Percentiles rank a stretch among this genome's conserved stretches.
Conservation (phyloP, 495 filamentous ascomycete species). For the Podospora fimiseda region DNA sequence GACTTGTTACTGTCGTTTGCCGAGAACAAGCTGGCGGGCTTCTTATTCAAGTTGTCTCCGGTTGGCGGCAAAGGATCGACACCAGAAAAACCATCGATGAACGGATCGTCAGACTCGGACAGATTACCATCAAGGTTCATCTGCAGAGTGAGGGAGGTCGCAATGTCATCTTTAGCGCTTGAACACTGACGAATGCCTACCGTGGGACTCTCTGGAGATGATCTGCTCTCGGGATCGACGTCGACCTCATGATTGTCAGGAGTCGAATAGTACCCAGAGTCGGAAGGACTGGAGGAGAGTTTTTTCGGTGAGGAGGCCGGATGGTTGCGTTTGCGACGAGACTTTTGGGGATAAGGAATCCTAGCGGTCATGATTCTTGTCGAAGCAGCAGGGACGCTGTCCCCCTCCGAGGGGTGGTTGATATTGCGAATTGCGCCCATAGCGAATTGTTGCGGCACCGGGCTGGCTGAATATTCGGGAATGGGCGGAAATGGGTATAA, state of each 20-base stretch:
- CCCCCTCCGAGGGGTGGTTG: too few relatives aligned
- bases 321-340: slow-evolving; percentile 9
- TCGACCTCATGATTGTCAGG: neutral
- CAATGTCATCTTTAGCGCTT: neutral
- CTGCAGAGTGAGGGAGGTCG: slow-evolving; percentile 4
- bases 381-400: neutral
- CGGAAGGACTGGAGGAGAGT: slow-evolving; percentile 11
- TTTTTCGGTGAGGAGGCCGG: slow-evolving; percentile 8
- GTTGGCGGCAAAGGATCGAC: too few relatives aligned
- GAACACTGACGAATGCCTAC: neutral
- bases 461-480: neutral
- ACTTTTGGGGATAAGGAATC: neutral
- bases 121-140: slow-evolving; percentile 20
- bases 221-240: neutral
- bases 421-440: slow-evolving; percentile 14
- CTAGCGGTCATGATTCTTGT: slow-evolving; percentile 1
- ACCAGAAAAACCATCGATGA: too few relatives aligned
- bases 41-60: too few relatives aligned
- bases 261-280: slow-evolving; percentile 12
- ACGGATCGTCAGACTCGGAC: slow-evolving; percentile 22
- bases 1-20: too few relatives aligned
- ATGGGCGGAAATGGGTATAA: neutral
- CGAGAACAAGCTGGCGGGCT: too few relatives aligned
- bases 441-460: neutral
- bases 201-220: neutral